Evolutionary conservation across 1,284 basidiomycete species (phyloP).

Genomic region (Pascua sp.): DNA sequence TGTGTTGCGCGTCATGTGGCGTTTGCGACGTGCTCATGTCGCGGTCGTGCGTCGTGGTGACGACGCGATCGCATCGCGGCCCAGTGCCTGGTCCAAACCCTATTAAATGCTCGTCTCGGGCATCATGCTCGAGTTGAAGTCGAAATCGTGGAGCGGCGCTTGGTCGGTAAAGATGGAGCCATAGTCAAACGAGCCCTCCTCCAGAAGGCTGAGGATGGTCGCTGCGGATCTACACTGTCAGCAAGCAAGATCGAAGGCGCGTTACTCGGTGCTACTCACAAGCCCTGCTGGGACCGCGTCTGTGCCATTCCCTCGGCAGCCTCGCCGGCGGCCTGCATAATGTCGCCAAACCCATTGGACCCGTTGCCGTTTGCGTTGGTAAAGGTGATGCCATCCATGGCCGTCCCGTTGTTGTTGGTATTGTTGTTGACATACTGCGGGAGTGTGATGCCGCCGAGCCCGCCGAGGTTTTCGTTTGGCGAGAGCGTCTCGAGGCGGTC

Average conservation of each 20-base stretch:
- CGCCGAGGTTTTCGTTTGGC: conserved; percentile 23
- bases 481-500: conserved; percentile 36
- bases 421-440: conserved; percentile 11
- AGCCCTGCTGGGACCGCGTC: neutral
- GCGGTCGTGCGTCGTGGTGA: neutral
- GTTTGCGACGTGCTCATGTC: too few relatives aligned
- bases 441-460: conserved; percentile 7
- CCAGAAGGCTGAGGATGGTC: conserved; percentile 45
- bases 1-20: neutral
- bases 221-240: conserved; percentile 37
- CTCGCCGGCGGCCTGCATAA: neutral
- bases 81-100: too few relatives aligned
- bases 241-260: too few relatives aligned
- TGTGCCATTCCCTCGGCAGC: too few relatives aligned
- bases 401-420: neutral
- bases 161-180: conserved; percentile 48
- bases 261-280: too few relatives aligned
- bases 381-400: conserved; percentile 17
- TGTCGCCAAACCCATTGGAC: neutral
- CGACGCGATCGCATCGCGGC: neutral
- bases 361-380: conserved; percentile 7
- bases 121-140: conserved; percentile 10
- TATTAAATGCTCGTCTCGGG: neutral
- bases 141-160: conserved; percentile 27
- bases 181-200: conserved; percentile 49